These are phyloP conservation scores for Peronospora farinosa DNA, from an alignment of 352 stramenopile genomes.

Conservation along the genomic window DNA sequence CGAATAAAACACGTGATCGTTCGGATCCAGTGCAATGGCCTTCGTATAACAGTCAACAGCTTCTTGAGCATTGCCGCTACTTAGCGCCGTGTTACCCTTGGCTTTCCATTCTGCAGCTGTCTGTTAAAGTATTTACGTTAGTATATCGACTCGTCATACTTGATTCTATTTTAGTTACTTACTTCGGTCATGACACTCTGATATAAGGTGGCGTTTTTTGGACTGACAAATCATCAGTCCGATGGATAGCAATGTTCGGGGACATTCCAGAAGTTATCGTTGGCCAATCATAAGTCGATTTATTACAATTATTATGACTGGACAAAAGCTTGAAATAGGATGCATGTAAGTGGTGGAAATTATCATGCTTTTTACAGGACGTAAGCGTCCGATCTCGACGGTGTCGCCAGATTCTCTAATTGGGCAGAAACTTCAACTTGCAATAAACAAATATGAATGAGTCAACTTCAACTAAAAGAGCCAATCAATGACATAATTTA, in stretches of 20 bases:
- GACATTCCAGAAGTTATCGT: slow-evolving; percentile 6
- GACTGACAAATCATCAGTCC: not conserved
- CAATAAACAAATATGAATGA: slow-evolving; percentile 4
- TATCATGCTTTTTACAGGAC: not conserved
- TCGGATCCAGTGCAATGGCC: slow-evolving; percentile 92
- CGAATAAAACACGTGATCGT: slow-evolving; percentile 97
- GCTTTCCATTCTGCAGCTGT: slow-evolving; percentile 85
- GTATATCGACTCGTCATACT: not conserved
- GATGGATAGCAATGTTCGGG: not conserved
- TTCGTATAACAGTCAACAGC: slow-evolving; percentile 96
- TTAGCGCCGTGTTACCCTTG: slow-evolving; percentile 93
- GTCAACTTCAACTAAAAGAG: slow-evolving; percentile 11
- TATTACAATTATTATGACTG: not conserved
- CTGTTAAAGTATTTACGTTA: slow-evolving; percentile 1
- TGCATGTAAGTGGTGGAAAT: not conserved
- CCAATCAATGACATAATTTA: slow-evolving; percentile 3
- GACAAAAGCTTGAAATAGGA: not conserved
- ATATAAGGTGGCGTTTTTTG: not conserved
- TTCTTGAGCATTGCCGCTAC: slow-evolving; percentile 89
- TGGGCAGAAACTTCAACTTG: slow-evolving; percentile 10
- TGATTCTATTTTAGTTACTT: not conserved
- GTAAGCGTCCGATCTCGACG: slow-evolving; percentile 26
- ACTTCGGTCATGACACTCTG: slow-evolving; percentile 24
- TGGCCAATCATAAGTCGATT: not conserved
- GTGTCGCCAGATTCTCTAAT: slow-evolving; percentile 28